Conservation (phyloP, 164 flowering plant genomes). For the Magnolia kwangsiensis region DNA sequence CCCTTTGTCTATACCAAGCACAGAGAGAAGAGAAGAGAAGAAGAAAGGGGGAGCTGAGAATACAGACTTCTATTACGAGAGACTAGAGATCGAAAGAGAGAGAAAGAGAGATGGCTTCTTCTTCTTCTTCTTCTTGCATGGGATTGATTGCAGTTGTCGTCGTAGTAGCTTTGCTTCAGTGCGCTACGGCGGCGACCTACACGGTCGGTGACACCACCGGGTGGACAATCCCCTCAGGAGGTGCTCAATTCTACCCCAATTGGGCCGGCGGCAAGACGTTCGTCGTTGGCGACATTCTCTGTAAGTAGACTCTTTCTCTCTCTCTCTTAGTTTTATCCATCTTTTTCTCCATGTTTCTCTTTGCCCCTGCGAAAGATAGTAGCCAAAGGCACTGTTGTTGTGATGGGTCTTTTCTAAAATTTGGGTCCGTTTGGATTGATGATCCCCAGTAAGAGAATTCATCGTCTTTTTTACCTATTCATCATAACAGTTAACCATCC, state of each 20-base stretch:
- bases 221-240: conserved; percentile 11
- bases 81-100: neutral
- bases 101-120: conserved; percentile 13
- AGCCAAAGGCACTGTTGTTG: neutral
- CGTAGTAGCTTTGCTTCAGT: conserved; percentile 16
- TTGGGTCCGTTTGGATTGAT: neutral
- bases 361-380: neutral
- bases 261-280: conserved; percentile 21
- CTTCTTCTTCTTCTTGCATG: neutral
- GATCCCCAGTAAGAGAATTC: too few species aligned
- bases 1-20: neutral
- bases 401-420: neutral
- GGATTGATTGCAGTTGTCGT: conserved; percentile 9
- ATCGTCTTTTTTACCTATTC: too few species aligned
- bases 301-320: conserved; percentile 13
- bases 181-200: conserved; percentile 3
- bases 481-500: too few species aligned
- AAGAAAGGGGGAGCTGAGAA: conserved; percentile 15
- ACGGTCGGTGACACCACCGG: conserved; percentile 17
- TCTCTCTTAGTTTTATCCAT: neutral
- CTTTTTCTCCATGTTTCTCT: neutral
- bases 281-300: conserved; percentile 20
- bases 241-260: conserved; percentile 6
- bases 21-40: neutral
- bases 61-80: neutral